phyloP scores from a whole-genome alignment of 2,329 filamentous ascomycete genomes.

The Exophiala oligosperma region DNA sequence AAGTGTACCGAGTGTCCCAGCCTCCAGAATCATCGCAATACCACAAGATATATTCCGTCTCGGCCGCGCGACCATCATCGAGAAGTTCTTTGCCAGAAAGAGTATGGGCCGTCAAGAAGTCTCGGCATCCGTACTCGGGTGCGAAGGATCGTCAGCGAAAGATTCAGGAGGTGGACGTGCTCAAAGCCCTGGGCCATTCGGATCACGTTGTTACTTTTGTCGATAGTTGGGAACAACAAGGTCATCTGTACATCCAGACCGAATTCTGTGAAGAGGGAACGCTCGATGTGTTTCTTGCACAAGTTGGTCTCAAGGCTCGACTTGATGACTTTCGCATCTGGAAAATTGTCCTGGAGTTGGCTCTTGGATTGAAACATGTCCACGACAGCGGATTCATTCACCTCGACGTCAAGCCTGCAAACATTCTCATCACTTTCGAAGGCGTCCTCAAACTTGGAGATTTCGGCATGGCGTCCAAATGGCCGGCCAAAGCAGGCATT shows the following conservation, averaged over 20 bases:
- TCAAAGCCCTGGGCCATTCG: slow-evolving; percentile 73
- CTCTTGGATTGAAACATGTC: slow-evolving; percentile 81
- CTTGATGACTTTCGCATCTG: slow-evolving; percentile 97
- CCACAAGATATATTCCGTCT: slow-evolving; percentile 44
- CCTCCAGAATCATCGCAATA: slow-evolving; percentile 39
- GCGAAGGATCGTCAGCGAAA: slow-evolving; percentile 78
- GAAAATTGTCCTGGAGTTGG: slow-evolving; percentile 90
- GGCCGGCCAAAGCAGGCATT: slow-evolving; percentile 73
- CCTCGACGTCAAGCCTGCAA: slow-evolving; percentile 66
- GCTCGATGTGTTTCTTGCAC: slow-evolving; percentile 79
- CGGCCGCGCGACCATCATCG: slow-evolving; percentile 51
- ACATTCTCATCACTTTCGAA: slow-evolving; percentile 66
- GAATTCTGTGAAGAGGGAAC: slow-evolving; percentile 96
- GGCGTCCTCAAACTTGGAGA: slow-evolving; percentile 67
- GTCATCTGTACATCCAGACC: slow-evolving; percentile 92
- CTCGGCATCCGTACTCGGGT: slow-evolving; percentile 76
- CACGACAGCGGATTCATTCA: slow-evolving; percentile 82
- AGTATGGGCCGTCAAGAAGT: slow-evolving; percentile 93
- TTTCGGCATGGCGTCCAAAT: slow-evolving; percentile 71
- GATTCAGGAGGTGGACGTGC: slow-evolving; percentile 77
- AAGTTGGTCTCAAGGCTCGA: slow-evolving; percentile 77
- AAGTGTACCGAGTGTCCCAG: slow-evolving; percentile 76
- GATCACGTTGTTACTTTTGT: slow-evolving; percentile 85
- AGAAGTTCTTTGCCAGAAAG: slow-evolving; percentile 56
- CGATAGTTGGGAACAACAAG: slow-evolving; percentile 83